Base-by-base conservation (phyloP, 768 basidiomycete species). In the Trametes villosa region DNA sequence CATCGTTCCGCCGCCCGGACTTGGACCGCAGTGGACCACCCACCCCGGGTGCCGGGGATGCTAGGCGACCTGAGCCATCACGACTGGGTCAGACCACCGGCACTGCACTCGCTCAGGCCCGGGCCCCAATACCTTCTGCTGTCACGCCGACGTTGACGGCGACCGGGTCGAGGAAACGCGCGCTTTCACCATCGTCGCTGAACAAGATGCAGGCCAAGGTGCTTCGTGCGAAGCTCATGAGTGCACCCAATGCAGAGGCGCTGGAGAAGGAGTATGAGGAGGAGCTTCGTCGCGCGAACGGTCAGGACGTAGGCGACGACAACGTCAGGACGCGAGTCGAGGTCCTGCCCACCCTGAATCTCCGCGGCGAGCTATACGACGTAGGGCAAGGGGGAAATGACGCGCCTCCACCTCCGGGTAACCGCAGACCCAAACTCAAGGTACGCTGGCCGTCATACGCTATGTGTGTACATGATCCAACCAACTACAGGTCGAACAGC, bases 181-280 rank as follows among this genome's bases (percentile, higher is more conserved):
- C 81, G 0, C 69, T 91, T 56, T 90, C 90, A 0, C 87, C 88
- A 2, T 88, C 89, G 1, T 91, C 90, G 17, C 77, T 98, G 46
- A 98, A 99, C 73, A 91, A 87, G 69, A 75, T 99, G 1, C 96
- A 99, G 73, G 96, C 96, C 4, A 89, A 89, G 66, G 95, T 97
- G 2, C 77, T 99, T 9, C 87, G 93, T 34, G 96, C 97, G 4
- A 96, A 91, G 71, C 80, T 99, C 31, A 90, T 91, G 83, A 86
- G 84, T 31, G 81, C 85, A n/a, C 81, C 89, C 1, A 83, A 94
- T 67, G 92, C 94, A 9, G 83, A 82, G 22, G 78, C 80, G 44
- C 77, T 99, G 41, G 94, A 99, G 75, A 79, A 80, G 54, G 88
- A 96, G 75, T 99, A 98, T 65, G 93, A 98, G 54, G 77, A 72